Evolutionary conservation across 1,139 yeast genomes (phyloP), one percentile per base, ranked within the genome.

Genomic region (Kluyveromyces sp.): DNA sequence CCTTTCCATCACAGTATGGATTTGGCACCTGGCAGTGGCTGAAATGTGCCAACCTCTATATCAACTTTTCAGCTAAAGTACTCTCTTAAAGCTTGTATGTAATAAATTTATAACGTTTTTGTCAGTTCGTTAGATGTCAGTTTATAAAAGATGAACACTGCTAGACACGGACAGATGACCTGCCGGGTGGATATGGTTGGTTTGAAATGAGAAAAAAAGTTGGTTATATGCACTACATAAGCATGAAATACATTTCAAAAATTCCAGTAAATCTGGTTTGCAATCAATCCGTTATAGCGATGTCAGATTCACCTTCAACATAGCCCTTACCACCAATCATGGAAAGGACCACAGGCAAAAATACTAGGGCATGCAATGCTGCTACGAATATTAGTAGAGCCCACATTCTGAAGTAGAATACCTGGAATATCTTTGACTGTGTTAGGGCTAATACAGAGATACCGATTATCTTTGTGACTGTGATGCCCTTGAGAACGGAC

Each of bases 391-490:
- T 83, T 50, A 92, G 70, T 1, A 87, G 70, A n/a, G 85, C 68
- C 97, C 97, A 92, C 96, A 92, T 88, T 48, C 96, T 67, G 71
- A 92, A 92, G 60, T 92, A 92, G 62, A 86, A 92, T 1, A 92
- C 77, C 51, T 88, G 94, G 61, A 89, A 92, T 30, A 92, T 89
- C 63, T 83, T 80, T 28, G 95, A 84, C 48, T 76, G 69, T 0
- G 97, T 86, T 59, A 88, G 88, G 4, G 94, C 95, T 38, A 92
- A 69, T 4, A 92, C 95, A 22, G 74, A 65, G 1, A 92, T 88
- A 1, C 98, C 98, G 50, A 92, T 80, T 34, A 89, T 66, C 60
- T 92, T 92, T 4, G 97, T 92, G 52, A 88, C 60, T 1, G 95
- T 84, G 43, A 92, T 89, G 2, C 98, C 98, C 16, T 87, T 83